Conservation (phyloP, 192 early-diverging fungal species). For the Rhizophlyctis rosea region DNA sequence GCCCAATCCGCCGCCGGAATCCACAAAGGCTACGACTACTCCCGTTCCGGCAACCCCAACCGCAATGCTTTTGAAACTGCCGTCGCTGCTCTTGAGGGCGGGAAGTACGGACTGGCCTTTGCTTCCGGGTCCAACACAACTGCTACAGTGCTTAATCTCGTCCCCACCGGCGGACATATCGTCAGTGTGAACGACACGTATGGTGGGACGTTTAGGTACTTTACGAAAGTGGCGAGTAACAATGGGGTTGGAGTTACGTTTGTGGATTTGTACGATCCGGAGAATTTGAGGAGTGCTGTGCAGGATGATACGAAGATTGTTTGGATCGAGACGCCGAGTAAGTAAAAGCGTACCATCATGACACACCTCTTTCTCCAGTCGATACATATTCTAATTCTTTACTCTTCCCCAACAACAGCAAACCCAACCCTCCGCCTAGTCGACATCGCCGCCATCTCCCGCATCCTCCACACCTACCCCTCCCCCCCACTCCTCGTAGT, state of each 20-base stretch:
- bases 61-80: constrained; percentile 82
- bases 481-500: constrained; percentile 79
- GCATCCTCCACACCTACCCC: constrained; percentile 73
- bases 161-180: constrained; percentile 79
- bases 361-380: background rate
- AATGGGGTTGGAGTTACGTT: constrained; percentile 84
- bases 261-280: constrained; percentile 76
- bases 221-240: constrained; percentile 49
- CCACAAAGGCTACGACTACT: constrained; percentile 91
- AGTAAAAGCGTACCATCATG: constrained; percentile 2
- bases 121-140: constrained; percentile 60
- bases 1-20: constrained; percentile 89
- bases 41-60: constrained; percentile 95
- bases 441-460: constrained; percentile 80
- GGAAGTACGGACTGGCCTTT: constrained; percentile 76
- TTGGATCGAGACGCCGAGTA: constrained; percentile 82
- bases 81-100: constrained; percentile 88
- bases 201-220: constrained; percentile 67
- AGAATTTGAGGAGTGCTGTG: constrained; percentile 63
- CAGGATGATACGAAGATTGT: constrained; percentile 82
- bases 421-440: constrained; percentile 94
- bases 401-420: constrained; percentile 52
- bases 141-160: constrained; percentile 81
- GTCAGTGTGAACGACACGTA: constrained; percentile 94
- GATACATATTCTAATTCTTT: constrained; percentile 1